Percentiles rank a stretch among this genome's conserved stretches.
phyloP scores from a whole-genome alignment of 345 rosid species.

The Pelargonium nanum region DNA sequence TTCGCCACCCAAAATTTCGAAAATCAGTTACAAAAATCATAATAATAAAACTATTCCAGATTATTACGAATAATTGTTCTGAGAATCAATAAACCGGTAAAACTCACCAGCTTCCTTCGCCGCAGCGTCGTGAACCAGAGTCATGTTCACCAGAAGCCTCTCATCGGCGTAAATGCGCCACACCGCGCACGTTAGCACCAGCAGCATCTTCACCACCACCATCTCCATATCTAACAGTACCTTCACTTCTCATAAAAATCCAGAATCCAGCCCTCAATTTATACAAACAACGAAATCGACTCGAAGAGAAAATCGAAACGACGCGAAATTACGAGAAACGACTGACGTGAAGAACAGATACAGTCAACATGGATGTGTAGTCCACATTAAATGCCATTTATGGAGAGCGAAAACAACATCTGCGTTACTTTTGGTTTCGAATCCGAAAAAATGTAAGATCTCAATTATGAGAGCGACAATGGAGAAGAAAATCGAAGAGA shows the following conservation, averaged over 20 bases:
- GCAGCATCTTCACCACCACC: conserved; percentile 6
- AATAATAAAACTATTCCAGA: not conserved
- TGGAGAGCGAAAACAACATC: no score
- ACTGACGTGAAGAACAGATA: no score
- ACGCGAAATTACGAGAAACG: not conserved
- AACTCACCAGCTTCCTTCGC: conserved; percentile 59
- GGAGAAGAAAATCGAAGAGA: not conserved
- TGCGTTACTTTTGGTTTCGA: not conserved
- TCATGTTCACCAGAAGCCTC: conserved; percentile 52
- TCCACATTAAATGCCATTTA: no score
- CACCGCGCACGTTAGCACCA: conserved; percentile 12
- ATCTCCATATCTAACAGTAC: not conserved
- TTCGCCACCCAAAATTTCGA: not conserved
- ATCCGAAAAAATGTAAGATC: not conserved
- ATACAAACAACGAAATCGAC: not conserved
- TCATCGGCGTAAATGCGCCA: conserved; percentile 19
- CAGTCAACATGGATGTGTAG: no score
- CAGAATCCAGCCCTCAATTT: not conserved
- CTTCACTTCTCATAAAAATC: not conserved
- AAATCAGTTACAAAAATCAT: not conserved
- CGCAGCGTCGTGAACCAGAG: conserved; percentile 54
- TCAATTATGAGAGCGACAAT: not conserved
- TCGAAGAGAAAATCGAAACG: not conserved
- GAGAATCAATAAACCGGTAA: not conserved
- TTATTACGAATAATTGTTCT: not conserved